Conservation (phyloP, 2,329 filamentous ascomycete genomes). For the Ophiostoma montium region DNA sequence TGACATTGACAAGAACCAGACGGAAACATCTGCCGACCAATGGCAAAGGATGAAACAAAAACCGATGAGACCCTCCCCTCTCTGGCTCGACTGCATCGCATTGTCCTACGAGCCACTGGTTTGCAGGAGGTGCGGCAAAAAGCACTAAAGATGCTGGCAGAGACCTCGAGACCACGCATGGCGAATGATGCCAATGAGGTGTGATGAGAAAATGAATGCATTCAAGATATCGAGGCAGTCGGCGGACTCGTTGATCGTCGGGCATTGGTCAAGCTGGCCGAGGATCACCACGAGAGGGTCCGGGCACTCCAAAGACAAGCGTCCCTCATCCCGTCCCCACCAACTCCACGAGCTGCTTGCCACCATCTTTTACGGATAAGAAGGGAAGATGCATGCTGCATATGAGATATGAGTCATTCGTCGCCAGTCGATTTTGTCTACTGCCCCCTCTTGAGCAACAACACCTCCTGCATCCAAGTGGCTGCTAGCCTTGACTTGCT, state of each 20-base stretch:
- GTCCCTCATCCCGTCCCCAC: constrained; percentile 2
- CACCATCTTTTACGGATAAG: constrained; percentile 4
- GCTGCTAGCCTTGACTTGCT: neutral
- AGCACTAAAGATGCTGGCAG: neutral
- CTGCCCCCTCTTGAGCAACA: constrained; percentile 15
- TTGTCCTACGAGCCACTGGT: constrained; percentile 6
- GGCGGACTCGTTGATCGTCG: neutral
- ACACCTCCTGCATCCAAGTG: constrained; percentile 13
- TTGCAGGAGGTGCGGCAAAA: neutral
- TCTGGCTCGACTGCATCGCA: neutral
- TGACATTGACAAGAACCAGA: neutral
- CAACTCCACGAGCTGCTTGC: constrained; percentile 7
- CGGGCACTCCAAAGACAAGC: too few relatives aligned
- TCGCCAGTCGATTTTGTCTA: constrained; percentile 17
- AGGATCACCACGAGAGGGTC: too few relatives aligned
- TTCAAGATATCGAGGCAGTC: neutral
- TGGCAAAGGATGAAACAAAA: constrained; percentile 9
- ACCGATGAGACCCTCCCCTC: constrained; percentile 5
- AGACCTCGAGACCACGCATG: neutral
- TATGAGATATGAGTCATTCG: constrained; percentile 19
- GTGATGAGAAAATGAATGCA: neutral
- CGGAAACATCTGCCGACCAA: constrained; percentile 8
- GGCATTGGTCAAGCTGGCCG: too few relatives aligned
- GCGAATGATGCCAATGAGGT: neutral
- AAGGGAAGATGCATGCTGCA: constrained; percentile 9